These are phyloP conservation scores for Acacia confusa DNA, from an alignment of 306 rosid genomes.

Conservation along the genomic window DNA sequence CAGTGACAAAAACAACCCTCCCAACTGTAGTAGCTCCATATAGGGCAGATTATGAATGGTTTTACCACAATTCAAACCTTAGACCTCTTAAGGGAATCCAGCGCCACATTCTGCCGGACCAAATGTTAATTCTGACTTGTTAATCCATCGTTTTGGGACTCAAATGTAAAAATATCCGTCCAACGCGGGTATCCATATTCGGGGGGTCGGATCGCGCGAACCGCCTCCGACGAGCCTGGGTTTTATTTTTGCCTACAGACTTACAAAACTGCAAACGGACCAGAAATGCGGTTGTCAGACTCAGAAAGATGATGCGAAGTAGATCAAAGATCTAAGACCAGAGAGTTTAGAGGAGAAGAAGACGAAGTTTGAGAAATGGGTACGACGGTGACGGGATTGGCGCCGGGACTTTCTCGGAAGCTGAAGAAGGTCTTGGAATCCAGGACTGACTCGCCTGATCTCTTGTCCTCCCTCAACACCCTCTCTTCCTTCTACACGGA, in stretches of 20 bases:
- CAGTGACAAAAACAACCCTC: too few species aligned
- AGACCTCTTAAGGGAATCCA: too few species aligned
- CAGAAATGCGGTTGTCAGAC: background rate
- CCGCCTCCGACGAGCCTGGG: background rate
- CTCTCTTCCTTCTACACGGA: slow-evolving; percentile 85
- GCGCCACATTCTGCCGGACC: too few species aligned
- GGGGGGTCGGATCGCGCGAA: background rate
- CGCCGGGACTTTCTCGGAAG: slow-evolving; percentile 94
- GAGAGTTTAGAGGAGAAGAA: slow-evolving; percentile 26
- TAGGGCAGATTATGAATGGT: too few species aligned
- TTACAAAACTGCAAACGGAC: background rate
- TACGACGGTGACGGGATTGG: slow-evolving; percentile 65
- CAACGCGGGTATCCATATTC: background rate
- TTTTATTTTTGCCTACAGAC: background rate
- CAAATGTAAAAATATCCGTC: too few species aligned
- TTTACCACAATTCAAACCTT: too few species aligned
- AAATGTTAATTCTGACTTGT: too few species aligned
- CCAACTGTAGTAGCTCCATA: too few species aligned
- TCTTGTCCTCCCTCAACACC: slow-evolving; percentile 75
- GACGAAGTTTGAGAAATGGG: slow-evolving; percentile 45
- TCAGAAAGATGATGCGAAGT: background rate
- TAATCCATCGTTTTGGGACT: too few species aligned
- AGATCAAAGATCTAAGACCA: slow-evolving; percentile 36
- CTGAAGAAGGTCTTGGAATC: slow-evolving; percentile 94
- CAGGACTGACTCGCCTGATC: slow-evolving; percentile 81